Conservation (phyloP, 805 yeast genomes). For the Yamadazyma laniorum region DNA sequence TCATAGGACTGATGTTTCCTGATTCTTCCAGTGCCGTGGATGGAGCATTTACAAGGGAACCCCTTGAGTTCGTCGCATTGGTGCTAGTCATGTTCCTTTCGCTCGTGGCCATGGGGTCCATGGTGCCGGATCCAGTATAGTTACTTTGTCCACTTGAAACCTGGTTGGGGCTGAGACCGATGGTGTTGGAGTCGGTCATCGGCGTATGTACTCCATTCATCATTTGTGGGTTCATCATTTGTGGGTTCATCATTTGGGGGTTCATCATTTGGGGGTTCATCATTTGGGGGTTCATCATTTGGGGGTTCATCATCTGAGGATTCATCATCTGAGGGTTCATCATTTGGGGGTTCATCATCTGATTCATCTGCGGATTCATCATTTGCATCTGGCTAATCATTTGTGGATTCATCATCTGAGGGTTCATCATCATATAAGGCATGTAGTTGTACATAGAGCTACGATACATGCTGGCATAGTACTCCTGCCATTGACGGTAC, state of each 20-base stretch:
- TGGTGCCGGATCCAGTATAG: slow-evolving; percentile 1
- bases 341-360: slow-evolving; percentile 6
- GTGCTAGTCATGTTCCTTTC: slow-evolving; percentile 4
- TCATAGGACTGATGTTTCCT: slow-evolving; percentile 4
- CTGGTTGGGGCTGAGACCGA: neutral
- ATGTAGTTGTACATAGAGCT: slow-evolving; percentile 15
- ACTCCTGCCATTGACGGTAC: slow-evolving; percentile 38
- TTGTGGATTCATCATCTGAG: slow-evolving; percentile 7
- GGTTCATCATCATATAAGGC: slow-evolving; percentile 13
- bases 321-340: slow-evolving; percentile 9
- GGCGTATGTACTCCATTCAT: slow-evolving; percentile 3
- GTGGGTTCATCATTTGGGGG: slow-evolving; percentile 2
- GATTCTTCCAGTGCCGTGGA: neutral
- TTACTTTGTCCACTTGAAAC: slow-evolving; percentile 1
- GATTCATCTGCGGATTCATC: slow-evolving; percentile 6
- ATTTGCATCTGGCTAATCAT: slow-evolving; percentile 12
- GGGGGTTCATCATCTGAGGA: slow-evolving; percentile 14
- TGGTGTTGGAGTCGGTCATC: no score
- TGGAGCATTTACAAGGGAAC: no score
- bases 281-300: slow-evolving; percentile 1
- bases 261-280: slow-evolving; percentile 8
- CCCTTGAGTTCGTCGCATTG: neutral
- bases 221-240: neutral
- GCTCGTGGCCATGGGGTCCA: slow-evolving; percentile 9
- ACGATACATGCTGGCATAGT: slow-evolving; percentile 22